Conservation (phyloP, 1,139 yeast species). For the Kurtzmaniella natalensis region DNA sequence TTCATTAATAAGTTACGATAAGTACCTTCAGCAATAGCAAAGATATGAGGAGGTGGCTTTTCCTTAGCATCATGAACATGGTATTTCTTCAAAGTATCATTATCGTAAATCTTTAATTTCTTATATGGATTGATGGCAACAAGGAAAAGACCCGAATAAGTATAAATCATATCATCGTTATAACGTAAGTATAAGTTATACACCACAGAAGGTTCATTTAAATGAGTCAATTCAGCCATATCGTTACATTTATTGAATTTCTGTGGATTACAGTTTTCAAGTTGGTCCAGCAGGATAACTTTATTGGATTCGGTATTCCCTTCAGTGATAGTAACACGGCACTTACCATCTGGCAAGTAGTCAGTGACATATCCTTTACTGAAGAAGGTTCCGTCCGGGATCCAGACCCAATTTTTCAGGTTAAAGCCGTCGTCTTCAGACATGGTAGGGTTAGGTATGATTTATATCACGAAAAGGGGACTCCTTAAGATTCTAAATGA, state of each 20-base stretch:
- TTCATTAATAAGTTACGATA: slow-evolving; percentile 69
- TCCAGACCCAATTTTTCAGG: slow-evolving; percentile 73
- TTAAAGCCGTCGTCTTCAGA: slow-evolving; percentile 48
- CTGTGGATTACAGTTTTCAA: slow-evolving; percentile 81
- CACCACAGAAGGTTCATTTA: slow-evolving; percentile 92
- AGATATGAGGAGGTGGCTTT: slow-evolving; percentile 74
- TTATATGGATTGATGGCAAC: slow-evolving; percentile 96
- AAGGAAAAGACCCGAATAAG: slow-evolving; percentile 76
- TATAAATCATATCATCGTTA: slow-evolving; percentile 71
- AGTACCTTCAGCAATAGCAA: slow-evolving; percentile 87
- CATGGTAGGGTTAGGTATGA: slow-evolving; percentile 16
- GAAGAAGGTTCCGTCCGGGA: slow-evolving; percentile 69
- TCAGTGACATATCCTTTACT: slow-evolving; percentile 65
- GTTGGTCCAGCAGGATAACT: slow-evolving; percentile 37
- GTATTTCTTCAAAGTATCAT: slow-evolving; percentile 52
- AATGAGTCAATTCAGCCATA: slow-evolving; percentile 91
- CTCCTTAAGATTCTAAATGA: not conserved
- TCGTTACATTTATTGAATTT: slow-evolving; percentile 89
- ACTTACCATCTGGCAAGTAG: slow-evolving; percentile 39
- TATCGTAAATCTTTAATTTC: slow-evolving; percentile 67
- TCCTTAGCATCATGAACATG: slow-evolving; percentile 43
- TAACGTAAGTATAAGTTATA: slow-evolving; percentile 78
- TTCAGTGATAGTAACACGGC: slow-evolving; percentile 50
- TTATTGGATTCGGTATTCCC: slow-evolving; percentile 35
- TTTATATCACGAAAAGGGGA: not conserved